These are phyloP conservation scores for Sphagnum magellanicum DNA, from an alignment of 228 moss, liverwort and hornwort species.

Conservation along the genomic window DNA sequence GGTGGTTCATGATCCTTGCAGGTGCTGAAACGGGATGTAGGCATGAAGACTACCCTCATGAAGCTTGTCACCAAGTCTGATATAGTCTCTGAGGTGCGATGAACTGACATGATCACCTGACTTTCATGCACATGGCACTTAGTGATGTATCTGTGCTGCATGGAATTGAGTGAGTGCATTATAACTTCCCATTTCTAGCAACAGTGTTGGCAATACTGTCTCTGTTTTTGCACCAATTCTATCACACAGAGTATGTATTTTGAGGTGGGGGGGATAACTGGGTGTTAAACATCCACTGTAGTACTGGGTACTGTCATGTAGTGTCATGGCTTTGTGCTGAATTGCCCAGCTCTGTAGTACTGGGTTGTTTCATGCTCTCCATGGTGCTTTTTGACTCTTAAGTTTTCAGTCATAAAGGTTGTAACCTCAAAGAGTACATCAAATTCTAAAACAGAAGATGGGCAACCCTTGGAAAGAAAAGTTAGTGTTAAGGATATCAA, in stretches of 20 bases:
- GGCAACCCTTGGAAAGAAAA: constrained; percentile 15
- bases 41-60: constrained; percentile 46
- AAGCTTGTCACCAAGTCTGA: constrained; percentile 50
- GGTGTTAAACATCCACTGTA: too few species aligned
- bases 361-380: not conserved
- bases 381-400: too few species aligned
- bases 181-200: too few species aligned
- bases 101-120: not conserved
- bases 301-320: too few species aligned
- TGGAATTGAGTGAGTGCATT: too few species aligned
- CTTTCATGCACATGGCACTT: constrained; percentile 1
- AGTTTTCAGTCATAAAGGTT: not conserved
- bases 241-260: too few species aligned
- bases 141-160: not conserved
- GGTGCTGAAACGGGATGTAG: constrained; percentile 55
- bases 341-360: too few species aligned
- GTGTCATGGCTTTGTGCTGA: too few species aligned
- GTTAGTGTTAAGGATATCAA: constrained; percentile 12
- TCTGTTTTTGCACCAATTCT: too few species aligned
- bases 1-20: constrained; percentile 5
- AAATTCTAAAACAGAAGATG: not conserved
- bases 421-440: not conserved
- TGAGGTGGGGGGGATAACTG: too few species aligned
- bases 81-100: constrained; percentile 43
- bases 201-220: too few species aligned